Conservation (phyloP, 139 green algal species). For the Chara braunii region DNA sequence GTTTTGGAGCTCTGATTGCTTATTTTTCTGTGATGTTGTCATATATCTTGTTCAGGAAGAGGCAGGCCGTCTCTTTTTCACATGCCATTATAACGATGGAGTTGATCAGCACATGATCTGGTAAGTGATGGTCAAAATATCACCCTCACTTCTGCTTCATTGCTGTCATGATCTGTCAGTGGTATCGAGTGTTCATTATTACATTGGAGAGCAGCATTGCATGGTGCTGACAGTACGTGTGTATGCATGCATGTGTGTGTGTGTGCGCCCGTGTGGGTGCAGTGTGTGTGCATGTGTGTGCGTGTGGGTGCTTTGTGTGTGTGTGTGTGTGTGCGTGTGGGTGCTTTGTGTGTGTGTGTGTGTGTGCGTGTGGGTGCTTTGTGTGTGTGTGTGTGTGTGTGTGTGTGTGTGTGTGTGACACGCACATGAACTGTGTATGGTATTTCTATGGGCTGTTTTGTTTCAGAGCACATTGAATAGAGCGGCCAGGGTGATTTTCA, state of each 20-base stretch:
- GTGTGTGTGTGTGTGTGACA: too few species aligned
- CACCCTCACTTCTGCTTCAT: neutral
- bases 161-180: neutral
- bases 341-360: too few species aligned
- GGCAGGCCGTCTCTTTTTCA: constrained; percentile 6
- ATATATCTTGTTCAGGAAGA: constrained; percentile 19
- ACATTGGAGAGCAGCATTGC: neutral
- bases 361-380: too few species aligned
- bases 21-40: too few species aligned
- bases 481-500: too few species aligned
- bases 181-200: neutral
- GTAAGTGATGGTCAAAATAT: neutral
- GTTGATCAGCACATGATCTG: constrained; percentile 22
- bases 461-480: too few species aligned
- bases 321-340: too few species aligned
- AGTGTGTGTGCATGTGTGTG: neutral
- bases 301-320: too few species aligned
- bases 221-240: neutral
- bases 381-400: too few species aligned
- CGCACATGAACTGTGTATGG: too few species aligned
- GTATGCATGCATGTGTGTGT: neutral
- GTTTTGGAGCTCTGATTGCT: too few species aligned
- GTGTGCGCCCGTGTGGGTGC: neutral
- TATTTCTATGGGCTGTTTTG: too few species aligned
- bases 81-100: constrained; percentile 7